A percentile compares a stretch with the other conserved stretches of the same genome.
Evolutionary conservation across 176 grass and related monocot species (phyloP).

Genomic region (Zea luxurians): DNA sequence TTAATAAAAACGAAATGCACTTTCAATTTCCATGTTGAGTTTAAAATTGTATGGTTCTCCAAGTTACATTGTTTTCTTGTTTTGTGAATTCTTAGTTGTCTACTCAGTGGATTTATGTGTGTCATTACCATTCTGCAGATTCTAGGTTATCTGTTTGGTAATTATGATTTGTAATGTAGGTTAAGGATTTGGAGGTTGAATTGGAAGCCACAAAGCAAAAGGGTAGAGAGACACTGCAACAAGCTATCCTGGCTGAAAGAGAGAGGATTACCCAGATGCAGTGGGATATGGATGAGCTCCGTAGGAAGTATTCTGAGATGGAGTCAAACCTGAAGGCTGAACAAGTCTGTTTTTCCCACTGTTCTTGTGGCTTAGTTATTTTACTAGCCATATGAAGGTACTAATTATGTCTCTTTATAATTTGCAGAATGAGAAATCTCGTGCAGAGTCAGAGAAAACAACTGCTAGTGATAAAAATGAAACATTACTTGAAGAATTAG

Average conservation of each 20-base stretch:
- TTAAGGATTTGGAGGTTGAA: slow-evolving; percentile 96
- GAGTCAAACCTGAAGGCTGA: slow-evolving; percentile 61
- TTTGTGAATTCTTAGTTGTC: slow-evolving; percentile 19
- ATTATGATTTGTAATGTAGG: slow-evolving; percentile 54
- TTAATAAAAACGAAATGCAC: background rate
- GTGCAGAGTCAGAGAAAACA: slow-evolving; percentile 64
- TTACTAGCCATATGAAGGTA: slow-evolving; percentile 26
- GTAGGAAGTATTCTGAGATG: slow-evolving; percentile 77
- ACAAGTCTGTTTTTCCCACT: slow-evolving; percentile 46
- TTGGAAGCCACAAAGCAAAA: slow-evolving; percentile 84
- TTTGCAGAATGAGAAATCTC: slow-evolving; percentile 75
- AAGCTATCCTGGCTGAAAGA: slow-evolving; percentile 81
- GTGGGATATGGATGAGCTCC: slow-evolving; percentile 94
- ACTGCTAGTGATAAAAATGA: slow-evolving; percentile 64
- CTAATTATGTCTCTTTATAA: slow-evolving; percentile 19
- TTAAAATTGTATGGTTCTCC: slow-evolving; percentile 1
- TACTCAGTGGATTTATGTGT: background rate
- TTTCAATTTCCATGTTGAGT: slow-evolving; percentile 19
- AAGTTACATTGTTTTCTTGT: slow-evolving; percentile 5
- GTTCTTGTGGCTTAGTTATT: slow-evolving; percentile 21
- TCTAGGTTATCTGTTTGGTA: slow-evolving; percentile 22
- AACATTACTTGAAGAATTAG: slow-evolving; percentile 64
- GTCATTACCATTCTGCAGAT: slow-evolving; percentile 15
- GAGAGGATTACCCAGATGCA: slow-evolving; percentile 93
- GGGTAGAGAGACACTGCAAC: slow-evolving; percentile 75